Conservation (phyloP, 495 filamentous ascomycete genomes). For the Lepraria neglecta region DNA sequence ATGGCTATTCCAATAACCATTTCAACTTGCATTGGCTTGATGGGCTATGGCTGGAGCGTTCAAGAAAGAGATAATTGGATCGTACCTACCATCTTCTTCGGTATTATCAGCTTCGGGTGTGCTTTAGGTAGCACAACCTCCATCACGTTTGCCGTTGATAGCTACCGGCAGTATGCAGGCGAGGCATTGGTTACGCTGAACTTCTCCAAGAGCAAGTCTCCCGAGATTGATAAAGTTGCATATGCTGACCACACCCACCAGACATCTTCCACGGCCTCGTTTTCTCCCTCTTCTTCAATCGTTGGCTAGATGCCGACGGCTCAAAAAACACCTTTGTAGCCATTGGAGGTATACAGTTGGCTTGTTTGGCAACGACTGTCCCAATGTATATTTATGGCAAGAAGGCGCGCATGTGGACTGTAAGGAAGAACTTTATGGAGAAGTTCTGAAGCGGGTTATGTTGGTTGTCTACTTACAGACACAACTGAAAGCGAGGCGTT, state of each 20-base stretch:
- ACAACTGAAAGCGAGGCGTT: constrained; percentile 15
- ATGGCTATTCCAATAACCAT: constrained; percentile 82
- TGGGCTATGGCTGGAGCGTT: constrained; percentile 92
- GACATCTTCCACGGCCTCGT: constrained; percentile 83
- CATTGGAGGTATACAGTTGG: constrained; percentile 82
- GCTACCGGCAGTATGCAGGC: constrained; percentile 88
- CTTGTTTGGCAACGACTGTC: constrained; percentile 65
- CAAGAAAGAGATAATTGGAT: constrained; percentile 71
- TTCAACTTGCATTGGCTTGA: constrained; percentile 75
- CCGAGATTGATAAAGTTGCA: background rate
- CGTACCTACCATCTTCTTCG: constrained; percentile 89
- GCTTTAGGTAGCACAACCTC: constrained; percentile 86
- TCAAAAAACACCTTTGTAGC: constrained; percentile 71
- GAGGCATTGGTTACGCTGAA: constrained; percentile 94
- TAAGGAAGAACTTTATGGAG: constrained; percentile 82
- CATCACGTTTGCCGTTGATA: constrained; percentile 92
- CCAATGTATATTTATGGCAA: constrained; percentile 98
- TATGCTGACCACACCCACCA: constrained; percentile 26
- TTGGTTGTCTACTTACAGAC: background rate
- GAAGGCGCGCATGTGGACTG: constrained; percentile 93
- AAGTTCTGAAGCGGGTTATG: constrained; percentile 50
- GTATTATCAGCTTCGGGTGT: constrained; percentile 88
- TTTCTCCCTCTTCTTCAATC: constrained; percentile 86
- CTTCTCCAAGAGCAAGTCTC: constrained; percentile 71
- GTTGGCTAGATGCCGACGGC: constrained; percentile 72